Evolutionary conservation across 352 stramenopile species (phyloP).

Genomic region (Blastocystis hominis): DNA sequence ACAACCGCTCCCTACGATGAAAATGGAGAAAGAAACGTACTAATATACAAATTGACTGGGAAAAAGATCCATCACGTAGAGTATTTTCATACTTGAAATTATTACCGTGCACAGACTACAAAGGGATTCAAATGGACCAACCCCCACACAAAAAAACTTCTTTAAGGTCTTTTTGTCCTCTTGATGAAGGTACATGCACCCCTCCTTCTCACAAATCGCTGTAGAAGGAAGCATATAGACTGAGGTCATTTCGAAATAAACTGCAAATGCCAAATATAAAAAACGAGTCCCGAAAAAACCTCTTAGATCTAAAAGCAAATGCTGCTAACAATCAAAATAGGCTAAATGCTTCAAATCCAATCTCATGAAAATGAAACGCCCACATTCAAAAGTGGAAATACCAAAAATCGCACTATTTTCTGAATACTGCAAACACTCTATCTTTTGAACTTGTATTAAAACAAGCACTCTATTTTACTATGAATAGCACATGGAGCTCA

Average conservation of each 20-base stretch:
- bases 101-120: conserved; percentile 1
- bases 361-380: no score
- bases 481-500: background rate
- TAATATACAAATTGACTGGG: background rate
- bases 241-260: background rate
- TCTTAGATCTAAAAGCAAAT: no score
- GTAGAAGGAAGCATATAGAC: background rate
- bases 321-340: no score
- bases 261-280: background rate
- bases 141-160: conserved; percentile 36
- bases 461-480: background rate
- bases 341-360: no score
- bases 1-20: conserved; percentile 25
- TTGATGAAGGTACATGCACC: conserved; percentile 39
- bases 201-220: conserved; percentile 32
- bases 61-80: background rate
- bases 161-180: conserved; percentile 39
- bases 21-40: background rate
- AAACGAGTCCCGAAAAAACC: background rate
- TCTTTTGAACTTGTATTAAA: no score
- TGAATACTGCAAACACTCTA: no score
- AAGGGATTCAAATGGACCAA: background rate
- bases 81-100: background rate
- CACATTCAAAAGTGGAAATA: no score
- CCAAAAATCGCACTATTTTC: no score